Evolutionary conservation across 73 alveolate genomes (phyloP).

Genomic region (Tetrahymena borealis): DNA sequence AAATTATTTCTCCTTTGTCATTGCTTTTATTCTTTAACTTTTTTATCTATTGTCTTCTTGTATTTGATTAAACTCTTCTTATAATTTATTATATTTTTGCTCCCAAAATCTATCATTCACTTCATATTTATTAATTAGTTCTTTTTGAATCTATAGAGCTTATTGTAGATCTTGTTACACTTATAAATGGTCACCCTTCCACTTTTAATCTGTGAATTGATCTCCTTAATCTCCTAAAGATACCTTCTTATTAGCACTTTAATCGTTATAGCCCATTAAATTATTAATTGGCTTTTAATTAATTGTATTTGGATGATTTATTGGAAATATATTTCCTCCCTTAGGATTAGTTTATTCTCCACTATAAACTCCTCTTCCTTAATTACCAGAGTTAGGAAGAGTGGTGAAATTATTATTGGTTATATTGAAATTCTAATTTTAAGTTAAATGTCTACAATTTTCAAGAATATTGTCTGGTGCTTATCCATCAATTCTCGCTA

Average conservation of each 20-base stretch:
- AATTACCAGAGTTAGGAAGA: neutral
- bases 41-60: conserved; percentile 14
- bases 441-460: neutral
- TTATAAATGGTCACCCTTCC: neutral
- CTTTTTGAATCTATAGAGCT: conserved; percentile 2
- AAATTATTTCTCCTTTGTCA: conserved; percentile 17
- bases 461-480: neutral
- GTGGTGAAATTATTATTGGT: neutral
- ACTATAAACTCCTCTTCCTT: neutral
- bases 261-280: neutral
- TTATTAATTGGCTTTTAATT: neutral
- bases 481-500: neutral
- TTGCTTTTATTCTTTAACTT: conserved; percentile 9
- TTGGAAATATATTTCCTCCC: neutral
- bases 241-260: neutral
- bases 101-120: conserved; percentile 37
- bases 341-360: neutral
- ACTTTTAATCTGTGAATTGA: neutral
- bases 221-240: neutral
- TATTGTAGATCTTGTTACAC: neutral
- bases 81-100: conserved; percentile 9
- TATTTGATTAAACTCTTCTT: conserved; percentile 12
- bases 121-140: conserved; percentile 28
- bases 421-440: neutral
- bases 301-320: neutral